phyloP scores from a whole-genome alignment of 345 rosid genomes.

The Chamaenerion angustifolium region DNA sequence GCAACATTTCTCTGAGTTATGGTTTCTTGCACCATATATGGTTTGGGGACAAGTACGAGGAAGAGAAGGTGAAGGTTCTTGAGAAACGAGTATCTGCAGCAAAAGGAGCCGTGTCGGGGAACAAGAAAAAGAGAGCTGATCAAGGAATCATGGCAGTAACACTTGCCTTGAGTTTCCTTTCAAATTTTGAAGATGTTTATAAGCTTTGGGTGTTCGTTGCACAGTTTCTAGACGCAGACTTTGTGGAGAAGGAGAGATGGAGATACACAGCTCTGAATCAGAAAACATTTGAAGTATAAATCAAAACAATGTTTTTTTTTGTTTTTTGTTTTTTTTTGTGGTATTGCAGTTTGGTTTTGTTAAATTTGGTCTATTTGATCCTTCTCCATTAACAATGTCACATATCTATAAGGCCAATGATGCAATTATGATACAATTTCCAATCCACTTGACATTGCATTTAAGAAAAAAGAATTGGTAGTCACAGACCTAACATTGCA shows the following conservation, averaged over 20 bases:
- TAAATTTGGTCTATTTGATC: too few relatives aligned
- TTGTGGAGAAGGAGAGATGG: slow-evolving; percentile 74
- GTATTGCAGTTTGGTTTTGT: too few relatives aligned
- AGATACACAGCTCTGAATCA: slow-evolving; percentile 58
- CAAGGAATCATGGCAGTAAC: slow-evolving; percentile 52
- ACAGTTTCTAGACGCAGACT: slow-evolving; percentile 78
- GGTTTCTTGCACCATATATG: slow-evolving; percentile 52
- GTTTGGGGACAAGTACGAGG: slow-evolving; percentile 48
- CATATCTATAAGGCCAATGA: too few relatives aligned
- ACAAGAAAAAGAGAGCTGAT: slow-evolving; percentile 24
- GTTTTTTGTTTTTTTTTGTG: background rate
- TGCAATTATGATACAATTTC: too few relatives aligned
- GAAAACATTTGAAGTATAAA: slow-evolving; percentile 42
- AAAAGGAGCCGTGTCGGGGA: slow-evolving; percentile 12
- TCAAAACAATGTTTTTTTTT: background rate
- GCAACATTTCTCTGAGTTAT: slow-evolving; percentile 54
- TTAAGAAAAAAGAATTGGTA: too few relatives aligned
- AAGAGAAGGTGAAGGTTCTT: slow-evolving; percentile 31
- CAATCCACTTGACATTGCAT: too few relatives aligned
- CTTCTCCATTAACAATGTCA: too few relatives aligned
- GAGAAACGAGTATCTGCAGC: slow-evolving; percentile 27
- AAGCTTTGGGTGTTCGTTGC: slow-evolving; percentile 81
- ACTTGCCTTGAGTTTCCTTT: slow-evolving; percentile 64
- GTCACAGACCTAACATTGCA: too few relatives aligned
- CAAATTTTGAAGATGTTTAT: slow-evolving; percentile 67